Conservation (phyloP, 2,329 filamentous ascomycete species). For the Ceratocystiopsis sp. region DNA sequence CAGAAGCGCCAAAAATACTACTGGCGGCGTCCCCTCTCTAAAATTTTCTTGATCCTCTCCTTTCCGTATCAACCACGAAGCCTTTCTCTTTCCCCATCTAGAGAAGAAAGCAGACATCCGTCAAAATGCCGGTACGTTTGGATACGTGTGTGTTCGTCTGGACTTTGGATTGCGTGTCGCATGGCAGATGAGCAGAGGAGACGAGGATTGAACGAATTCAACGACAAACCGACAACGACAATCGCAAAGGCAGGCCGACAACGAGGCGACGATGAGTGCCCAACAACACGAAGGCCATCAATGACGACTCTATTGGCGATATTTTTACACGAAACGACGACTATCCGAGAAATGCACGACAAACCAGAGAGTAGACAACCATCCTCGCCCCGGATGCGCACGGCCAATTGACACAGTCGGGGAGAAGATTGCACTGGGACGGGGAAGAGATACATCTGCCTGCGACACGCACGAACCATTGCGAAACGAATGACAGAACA, state of each 20-base stretch:
- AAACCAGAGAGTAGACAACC: too few relatives aligned
- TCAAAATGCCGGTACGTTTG: constrained; percentile 23
- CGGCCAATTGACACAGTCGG: too few relatives aligned
- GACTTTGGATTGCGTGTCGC: too few relatives aligned
- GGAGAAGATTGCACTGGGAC: too few relatives aligned
- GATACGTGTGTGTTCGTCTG: too few relatives aligned
- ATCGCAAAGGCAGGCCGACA: neutral
- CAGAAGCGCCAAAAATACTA: too few relatives aligned
- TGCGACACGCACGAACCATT: neutral
- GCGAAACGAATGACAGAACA: constrained; percentile 1
- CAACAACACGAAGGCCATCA: neutral
- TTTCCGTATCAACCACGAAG: too few relatives aligned
- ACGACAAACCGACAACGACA: neutral
- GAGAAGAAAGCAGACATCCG: constrained; percentile 15
- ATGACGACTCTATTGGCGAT: neutral
- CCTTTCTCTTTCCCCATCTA: constrained; percentile 12
- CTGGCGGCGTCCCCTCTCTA: neutral
- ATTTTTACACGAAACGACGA: too few relatives aligned
- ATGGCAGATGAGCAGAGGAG: neutral
- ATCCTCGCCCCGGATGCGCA: too few relatives aligned
- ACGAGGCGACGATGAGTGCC: neutral
- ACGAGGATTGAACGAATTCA: neutral
- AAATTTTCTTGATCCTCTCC: too few relatives aligned
- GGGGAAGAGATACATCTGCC: neutral
- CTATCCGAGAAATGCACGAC: too few relatives aligned